phyloP scores from a whole-genome alignment of 2,329 filamentous ascomycete genomes.

The Sporothrix humicola region DNA sequence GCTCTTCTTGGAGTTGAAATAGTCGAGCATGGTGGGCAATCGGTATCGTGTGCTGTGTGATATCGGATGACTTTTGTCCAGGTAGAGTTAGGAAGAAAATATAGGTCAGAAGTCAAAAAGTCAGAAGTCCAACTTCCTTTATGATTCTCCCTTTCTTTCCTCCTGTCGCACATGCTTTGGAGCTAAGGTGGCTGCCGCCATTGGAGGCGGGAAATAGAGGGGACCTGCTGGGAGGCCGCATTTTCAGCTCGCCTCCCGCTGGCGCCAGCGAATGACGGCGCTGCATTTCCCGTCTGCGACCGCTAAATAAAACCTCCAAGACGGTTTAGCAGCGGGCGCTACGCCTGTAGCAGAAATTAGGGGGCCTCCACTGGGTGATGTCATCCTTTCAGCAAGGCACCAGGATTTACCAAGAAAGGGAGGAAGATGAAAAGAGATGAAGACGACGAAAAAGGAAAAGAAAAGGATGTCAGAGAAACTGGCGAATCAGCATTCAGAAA shows the following conservation, averaged over 20 bases:
- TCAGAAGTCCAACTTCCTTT: neutral
- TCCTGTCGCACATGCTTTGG: neutral
- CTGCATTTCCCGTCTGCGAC: neutral
- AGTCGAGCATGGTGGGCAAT: slow-evolving; percentile 62
- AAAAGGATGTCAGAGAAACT: neutral
- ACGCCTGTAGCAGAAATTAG: slow-evolving; percentile 7
- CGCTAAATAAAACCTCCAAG: neutral
- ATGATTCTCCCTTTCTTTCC: neutral
- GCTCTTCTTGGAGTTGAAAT: slow-evolving; percentile 65
- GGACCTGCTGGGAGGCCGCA: slow-evolving; percentile 19
- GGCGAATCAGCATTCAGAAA: slow-evolving; percentile 3
- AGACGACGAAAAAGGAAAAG: neutral
- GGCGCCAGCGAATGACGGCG: slow-evolving; percentile 6
- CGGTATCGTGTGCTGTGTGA: neutral
- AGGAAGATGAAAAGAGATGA: neutral
- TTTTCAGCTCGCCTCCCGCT: slow-evolving; percentile 25
- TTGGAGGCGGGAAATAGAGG: neutral
- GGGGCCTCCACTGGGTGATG: slow-evolving; percentile 11
- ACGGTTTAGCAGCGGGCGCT: slow-evolving; percentile 19
- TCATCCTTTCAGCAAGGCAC: slow-evolving; percentile 11
- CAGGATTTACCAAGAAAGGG: slow-evolving; percentile 2
- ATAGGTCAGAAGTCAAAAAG: neutral
- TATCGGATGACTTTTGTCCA: neutral
- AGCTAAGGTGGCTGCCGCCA: neutral
- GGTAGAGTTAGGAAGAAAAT: neutral